These are phyloP conservation scores for Argentina anserina DNA, from an alignment of 306 rosid genomes.

Conservation along the genomic window DNA sequence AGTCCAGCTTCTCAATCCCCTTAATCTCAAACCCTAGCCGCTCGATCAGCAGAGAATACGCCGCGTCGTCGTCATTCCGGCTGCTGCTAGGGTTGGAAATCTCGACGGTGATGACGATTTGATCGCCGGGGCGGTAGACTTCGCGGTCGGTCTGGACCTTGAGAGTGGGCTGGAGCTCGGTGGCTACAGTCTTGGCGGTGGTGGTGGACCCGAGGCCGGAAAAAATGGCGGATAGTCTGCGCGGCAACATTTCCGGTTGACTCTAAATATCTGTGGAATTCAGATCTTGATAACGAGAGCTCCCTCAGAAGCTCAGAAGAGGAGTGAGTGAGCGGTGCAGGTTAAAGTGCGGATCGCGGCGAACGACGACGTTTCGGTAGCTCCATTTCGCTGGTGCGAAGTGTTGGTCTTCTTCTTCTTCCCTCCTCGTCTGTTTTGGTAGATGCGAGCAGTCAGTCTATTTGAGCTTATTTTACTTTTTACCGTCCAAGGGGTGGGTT, in stretches of 20 bases:
- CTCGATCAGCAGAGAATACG: conserved; percentile 65
- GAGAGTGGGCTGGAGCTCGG: conserved; percentile 41
- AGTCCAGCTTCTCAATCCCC: conserved; percentile 79
- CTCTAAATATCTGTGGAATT: not conserved
- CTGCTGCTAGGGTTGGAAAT: conserved; percentile 46
- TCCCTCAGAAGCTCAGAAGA: not conserved
- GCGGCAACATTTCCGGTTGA: conserved; percentile 47
- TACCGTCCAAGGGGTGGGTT: too few relatives aligned
- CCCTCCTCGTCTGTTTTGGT: not conserved
- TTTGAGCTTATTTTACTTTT: too few relatives aligned
- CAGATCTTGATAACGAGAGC: not conserved
- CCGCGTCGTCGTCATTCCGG: conserved; percentile 30
- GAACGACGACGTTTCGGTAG: not conserved
- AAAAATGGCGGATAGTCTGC: conserved; percentile 61
- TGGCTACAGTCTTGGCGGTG: conserved; percentile 18
- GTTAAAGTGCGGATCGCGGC: conserved; percentile 3
- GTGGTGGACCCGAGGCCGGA: conserved; percentile 43
- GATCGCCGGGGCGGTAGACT: conserved; percentile 91
- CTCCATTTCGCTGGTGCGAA: not conserved
- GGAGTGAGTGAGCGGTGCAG: not conserved
- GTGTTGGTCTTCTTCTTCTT: not conserved
- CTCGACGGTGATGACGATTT: conserved; percentile 64
- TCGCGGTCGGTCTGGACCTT: conserved; percentile 73
- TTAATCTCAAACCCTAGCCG: conserved; percentile 77
- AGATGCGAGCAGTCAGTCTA: too few relatives aligned